phyloP scores from a whole-genome alignment of 352 stramenopile species.

The Phytopythium vexans region DNA sequence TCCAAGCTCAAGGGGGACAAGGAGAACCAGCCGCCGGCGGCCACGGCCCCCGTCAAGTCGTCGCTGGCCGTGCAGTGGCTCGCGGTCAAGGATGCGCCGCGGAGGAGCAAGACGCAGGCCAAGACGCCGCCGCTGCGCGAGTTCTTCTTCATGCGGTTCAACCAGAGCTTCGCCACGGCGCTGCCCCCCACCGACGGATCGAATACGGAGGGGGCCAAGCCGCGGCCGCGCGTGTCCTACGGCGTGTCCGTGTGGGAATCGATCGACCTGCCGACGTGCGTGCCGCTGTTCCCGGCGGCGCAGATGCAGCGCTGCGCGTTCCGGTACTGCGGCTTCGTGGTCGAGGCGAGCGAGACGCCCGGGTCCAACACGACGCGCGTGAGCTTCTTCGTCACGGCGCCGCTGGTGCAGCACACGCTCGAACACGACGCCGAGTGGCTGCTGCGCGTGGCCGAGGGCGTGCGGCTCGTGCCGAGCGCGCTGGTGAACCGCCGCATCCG shows the following conservation, averaged over 20 bases:
- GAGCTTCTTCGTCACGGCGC: slow-evolving; percentile 67
- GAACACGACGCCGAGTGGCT: slow-evolving; percentile 55
- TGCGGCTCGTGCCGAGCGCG: slow-evolving; percentile 58
- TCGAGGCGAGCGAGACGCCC: slow-evolving; percentile 58
- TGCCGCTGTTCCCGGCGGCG: slow-evolving; percentile 41
- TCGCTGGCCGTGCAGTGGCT: slow-evolving; percentile 66
- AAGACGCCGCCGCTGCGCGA: slow-evolving; percentile 47
- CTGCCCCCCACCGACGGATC: slow-evolving; percentile 12
- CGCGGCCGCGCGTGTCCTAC: slow-evolving; percentile 33
- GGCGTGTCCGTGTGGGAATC: slow-evolving; percentile 70
- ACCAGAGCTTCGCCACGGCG: slow-evolving; percentile 49
- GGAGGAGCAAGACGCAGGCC: slow-evolving; percentile 11
- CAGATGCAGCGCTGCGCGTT: slow-evolving; percentile 45
- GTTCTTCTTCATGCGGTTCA: slow-evolving; percentile 81
- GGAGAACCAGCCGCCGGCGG: background rate
- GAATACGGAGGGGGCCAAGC: slow-evolving; percentile 8
- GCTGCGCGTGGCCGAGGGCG: slow-evolving; percentile 45
- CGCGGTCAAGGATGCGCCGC: slow-evolving; percentile 54
- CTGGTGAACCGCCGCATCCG: slow-evolving; percentile 75
- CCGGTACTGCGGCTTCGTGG: slow-evolving; percentile 70
- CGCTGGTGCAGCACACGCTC: slow-evolving; percentile 30
- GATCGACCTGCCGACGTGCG: slow-evolving; percentile 50
- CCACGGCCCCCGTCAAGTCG: slow-evolving; percentile 14
- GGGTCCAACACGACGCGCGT: slow-evolving; percentile 62
- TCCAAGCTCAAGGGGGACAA: slow-evolving; percentile 3